Conservation (phyloP, 179 eudicot genomes). For the Patellifolia procumbens region DNA sequence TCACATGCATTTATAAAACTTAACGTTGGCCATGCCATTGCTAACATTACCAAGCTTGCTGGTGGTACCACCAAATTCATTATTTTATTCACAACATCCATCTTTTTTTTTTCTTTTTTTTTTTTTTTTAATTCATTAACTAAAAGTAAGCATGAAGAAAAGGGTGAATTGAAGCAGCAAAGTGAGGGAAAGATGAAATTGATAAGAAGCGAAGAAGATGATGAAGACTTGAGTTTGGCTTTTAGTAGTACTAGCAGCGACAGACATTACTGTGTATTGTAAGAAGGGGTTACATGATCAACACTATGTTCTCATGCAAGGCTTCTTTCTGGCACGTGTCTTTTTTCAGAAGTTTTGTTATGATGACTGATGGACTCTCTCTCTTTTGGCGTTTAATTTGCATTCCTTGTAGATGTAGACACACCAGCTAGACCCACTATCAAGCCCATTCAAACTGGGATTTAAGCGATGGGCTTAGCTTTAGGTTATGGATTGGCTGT, state of each 20-base stretch:
- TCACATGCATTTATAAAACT: conserved; percentile 66
- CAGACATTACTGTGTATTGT: no score
- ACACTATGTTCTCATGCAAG: conserved; percentile 28
- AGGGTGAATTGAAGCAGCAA: background rate
- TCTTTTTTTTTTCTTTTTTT: conserved; percentile 18
- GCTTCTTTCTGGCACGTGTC: conserved; percentile 20
- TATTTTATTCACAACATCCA: conserved; percentile 61
- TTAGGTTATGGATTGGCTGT: background rate
- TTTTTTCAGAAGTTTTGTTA: background rate
- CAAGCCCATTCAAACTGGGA: no score
- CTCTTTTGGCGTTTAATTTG: conserved; percentile 15
- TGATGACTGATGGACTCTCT: conserved; percentile 23
- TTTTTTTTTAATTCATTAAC: background rate
- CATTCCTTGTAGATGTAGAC: background rate
- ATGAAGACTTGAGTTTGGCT: background rate
- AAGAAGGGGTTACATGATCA: background rate
- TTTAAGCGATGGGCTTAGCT: background rate
- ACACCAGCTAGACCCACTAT: background rate
- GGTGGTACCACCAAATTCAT: conserved; percentile 79
- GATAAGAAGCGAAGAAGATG: background rate
- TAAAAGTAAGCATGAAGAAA: background rate
- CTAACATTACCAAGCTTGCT: conserved; percentile 70
- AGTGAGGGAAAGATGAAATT: background rate
- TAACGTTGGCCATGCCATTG: conserved; percentile 85
- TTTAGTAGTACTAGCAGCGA: background rate